phyloP scores from a whole-genome alignment of 139 green algal species.

The Chlamydomonas sphaeroides region DNA sequence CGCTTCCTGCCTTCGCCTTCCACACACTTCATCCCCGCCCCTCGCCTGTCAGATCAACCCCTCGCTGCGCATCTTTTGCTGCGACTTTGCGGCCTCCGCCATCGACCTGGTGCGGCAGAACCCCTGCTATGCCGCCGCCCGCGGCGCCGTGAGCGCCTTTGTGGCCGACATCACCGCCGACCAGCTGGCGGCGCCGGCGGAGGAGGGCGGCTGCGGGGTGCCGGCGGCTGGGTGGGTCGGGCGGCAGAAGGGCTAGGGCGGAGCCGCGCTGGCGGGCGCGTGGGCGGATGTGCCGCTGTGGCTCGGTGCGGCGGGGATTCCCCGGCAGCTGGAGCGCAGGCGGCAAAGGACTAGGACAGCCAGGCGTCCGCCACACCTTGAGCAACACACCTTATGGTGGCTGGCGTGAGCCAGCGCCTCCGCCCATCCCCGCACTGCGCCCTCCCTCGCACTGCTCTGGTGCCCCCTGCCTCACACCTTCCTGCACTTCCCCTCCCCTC shows the following conservation, averaged over 20 bases:
- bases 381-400: too few relatives aligned
- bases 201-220: constrained; percentile 24
- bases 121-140: constrained; percentile 37
- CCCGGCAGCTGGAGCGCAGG: too few relatives aligned
- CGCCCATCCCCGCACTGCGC: too few relatives aligned
- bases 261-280: background rate
- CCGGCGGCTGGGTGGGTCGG: background rate
- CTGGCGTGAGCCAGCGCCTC: too few relatives aligned
- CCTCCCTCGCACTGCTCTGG: too few relatives aligned
- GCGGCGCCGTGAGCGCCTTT: constrained; percentile 73
- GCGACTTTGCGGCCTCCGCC: constrained; percentile 88
- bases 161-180: constrained; percentile 86
- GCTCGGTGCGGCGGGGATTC: too few relatives aligned
- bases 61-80: constrained; percentile 75
- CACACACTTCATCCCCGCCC: too few relatives aligned
- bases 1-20: background rate
- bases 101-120: constrained; percentile 78
- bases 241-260: constrained; percentile 22
- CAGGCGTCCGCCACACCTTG: too few relatives aligned
- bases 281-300: too few relatives aligned
- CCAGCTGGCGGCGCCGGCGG: constrained; percentile 36
- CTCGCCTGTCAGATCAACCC: constrained; percentile 57
- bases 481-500: too few relatives aligned
- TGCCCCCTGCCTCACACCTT: too few relatives aligned
- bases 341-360: too few relatives aligned